Evolutionary conservation across 495 filamentous ascomycete genomes (phyloP).

Genomic region (Penicillium malachiteum): DNA sequence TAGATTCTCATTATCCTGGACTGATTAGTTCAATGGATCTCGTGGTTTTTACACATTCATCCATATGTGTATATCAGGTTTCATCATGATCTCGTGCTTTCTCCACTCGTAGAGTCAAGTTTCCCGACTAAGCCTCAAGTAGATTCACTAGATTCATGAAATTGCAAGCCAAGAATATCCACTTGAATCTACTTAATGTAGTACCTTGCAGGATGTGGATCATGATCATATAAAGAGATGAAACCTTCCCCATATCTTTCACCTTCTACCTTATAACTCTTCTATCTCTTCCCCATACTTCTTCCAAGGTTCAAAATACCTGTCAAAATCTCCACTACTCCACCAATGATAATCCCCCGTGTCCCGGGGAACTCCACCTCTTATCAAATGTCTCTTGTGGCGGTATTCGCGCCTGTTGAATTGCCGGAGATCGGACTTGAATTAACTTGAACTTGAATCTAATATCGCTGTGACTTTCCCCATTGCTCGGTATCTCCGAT

Average conservation of each 20-base stretch:
- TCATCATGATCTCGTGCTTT: no score
- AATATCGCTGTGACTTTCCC: conserved; percentile 16
- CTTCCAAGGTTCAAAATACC: background rate
- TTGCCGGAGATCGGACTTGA: conserved; percentile 2
- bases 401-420: conserved; percentile 9
- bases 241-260: no score
- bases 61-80: no score
- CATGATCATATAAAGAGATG: conserved; percentile 11
- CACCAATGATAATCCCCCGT: conserved; percentile 16
- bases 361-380: conserved; percentile 23
- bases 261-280: no score
- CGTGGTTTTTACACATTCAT: no score
- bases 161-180: conserved; percentile 20
- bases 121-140: background rate
- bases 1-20: no score
- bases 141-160: background rate
- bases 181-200: background rate
- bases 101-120: background rate
- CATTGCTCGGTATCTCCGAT: background rate
- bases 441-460: background rate
- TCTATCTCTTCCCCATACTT: conserved; percentile 3
- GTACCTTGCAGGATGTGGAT: conserved; percentile 9
- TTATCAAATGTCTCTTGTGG: conserved; percentile 3
- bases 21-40: conserved; percentile 14
- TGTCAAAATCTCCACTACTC: conserved; percentile 11